These are phyloP conservation scores for Apiospora kogelbergensis DNA, from an alignment of 2,329 filamentous ascomycete genomes.

Conservation along the genomic window DNA sequence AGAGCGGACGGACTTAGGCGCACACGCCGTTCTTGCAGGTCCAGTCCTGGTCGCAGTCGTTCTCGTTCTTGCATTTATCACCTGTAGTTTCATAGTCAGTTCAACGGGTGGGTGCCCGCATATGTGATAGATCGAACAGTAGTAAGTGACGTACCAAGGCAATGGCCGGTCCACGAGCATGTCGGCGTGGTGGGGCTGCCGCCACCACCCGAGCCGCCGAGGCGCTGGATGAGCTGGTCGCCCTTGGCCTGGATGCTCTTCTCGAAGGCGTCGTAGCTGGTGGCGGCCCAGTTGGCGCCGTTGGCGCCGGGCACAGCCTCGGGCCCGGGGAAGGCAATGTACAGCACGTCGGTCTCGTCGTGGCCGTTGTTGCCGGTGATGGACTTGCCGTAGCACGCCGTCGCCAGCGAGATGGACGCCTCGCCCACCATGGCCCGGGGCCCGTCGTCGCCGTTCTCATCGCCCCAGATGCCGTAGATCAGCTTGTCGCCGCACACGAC, in stretches of 20 bases:
- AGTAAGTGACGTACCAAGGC: background rate
- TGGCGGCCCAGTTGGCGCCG: slow-evolving; percentile 55
- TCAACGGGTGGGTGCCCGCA: background rate
- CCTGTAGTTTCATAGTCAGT: background rate
- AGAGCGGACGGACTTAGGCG: background rate
- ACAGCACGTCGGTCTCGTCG: slow-evolving; percentile 58
- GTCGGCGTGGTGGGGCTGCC: background rate
- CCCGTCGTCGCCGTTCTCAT: slow-evolving; percentile 57
- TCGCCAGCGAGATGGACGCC: slow-evolving; percentile 56
- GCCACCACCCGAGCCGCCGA: slow-evolving; percentile 20
- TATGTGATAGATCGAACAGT: background rate
- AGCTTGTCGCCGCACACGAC: slow-evolving; percentile 50
- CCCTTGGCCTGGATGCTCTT: slow-evolving; percentile 51
- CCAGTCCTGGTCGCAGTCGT: slow-evolving; percentile 1
- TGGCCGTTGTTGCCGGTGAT: slow-evolving; percentile 59
- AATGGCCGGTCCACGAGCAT: background rate
- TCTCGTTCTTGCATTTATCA: background rate
- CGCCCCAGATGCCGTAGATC: slow-evolving; percentile 61
- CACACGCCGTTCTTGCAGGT: background rate
- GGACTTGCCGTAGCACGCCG: slow-evolving; percentile 52
- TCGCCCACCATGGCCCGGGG: slow-evolving; percentile 52
- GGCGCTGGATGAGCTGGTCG: slow-evolving; percentile 47
- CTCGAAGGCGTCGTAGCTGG: slow-evolving; percentile 49
- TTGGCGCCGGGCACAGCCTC: slow-evolving; percentile 56
- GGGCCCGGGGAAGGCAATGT: slow-evolving; percentile 57